A percentile compares a stretch with the other conserved stretches of the same genome.
phyloP scores from a whole-genome alignment of 352 stramenopile genomes.

The Globisporangium viniferum region DNA sequence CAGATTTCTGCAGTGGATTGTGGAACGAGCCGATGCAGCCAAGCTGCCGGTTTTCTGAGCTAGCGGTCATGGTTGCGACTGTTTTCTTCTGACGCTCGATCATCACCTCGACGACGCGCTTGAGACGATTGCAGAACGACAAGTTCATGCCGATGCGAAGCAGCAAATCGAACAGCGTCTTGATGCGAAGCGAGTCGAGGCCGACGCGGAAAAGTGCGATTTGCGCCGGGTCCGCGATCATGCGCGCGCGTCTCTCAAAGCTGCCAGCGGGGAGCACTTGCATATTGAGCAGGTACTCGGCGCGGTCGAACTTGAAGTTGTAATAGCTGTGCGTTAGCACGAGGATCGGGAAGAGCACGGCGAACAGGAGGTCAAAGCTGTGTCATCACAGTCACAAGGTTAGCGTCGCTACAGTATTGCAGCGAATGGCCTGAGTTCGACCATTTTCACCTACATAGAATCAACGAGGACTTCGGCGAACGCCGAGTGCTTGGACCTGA shows the following conservation, averaged over 20 bases:
- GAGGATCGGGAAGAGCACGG: constrained; percentile 26
- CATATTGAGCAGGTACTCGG: constrained; percentile 22
- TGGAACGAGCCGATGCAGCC: neutral
- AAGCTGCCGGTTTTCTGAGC: neutral
- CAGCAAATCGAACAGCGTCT: constrained; percentile 20
- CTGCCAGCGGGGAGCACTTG: constrained; percentile 22
- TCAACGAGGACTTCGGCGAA: constrained; percentile 37
- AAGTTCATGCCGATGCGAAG: constrained; percentile 35
- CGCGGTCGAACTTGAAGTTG: constrained; percentile 31
- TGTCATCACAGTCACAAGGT: neutral
- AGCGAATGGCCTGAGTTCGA: neutral
- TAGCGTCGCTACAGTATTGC: neutral
- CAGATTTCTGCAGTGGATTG: neutral
- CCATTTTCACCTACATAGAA: constrained; percentile 15
- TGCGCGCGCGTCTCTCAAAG: constrained; percentile 31
- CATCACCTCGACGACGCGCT: constrained; percentile 29
- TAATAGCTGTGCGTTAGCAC: constrained; percentile 21
- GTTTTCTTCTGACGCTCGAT: constrained; percentile 6
- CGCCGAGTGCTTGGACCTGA: constrained; percentile 19
- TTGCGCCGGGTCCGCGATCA: constrained; percentile 26
- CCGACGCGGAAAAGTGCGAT: constrained; percentile 26
- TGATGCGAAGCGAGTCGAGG: constrained; percentile 33
- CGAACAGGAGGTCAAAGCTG: constrained; percentile 31
- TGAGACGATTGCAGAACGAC: constrained; percentile 37
- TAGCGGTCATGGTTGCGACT: neutral